These are phyloP conservation scores for Debaryomycetaceae sp. DNA, from an alignment of 1,139 yeast genomes.

Conservation along the genomic window DNA sequence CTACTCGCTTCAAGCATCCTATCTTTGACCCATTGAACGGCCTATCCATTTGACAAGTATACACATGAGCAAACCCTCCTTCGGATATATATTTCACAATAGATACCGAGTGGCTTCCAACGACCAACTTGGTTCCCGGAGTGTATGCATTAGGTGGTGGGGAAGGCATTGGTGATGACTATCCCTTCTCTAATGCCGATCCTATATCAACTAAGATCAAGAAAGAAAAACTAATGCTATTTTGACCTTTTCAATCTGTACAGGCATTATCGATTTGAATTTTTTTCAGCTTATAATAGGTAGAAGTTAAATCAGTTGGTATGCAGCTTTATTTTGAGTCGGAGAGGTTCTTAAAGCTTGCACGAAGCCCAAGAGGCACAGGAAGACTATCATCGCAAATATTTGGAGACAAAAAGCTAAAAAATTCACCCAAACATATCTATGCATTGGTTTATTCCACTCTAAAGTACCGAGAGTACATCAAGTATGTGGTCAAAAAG, in stretches of 20 bases:
- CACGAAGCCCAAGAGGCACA: constrained; percentile 10
- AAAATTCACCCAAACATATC: constrained; percentile 66
- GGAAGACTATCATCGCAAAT: constrained; percentile 65
- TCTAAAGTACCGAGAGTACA: constrained; percentile 61
- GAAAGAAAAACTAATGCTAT: not conserved
- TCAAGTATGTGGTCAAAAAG: constrained; percentile 59
- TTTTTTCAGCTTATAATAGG: not conserved
- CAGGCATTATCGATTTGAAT: not conserved
- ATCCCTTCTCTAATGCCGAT: not conserved
- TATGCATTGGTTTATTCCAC: constrained; percentile 82
- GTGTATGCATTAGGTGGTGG: constrained; percentile 56
- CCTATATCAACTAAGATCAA: not conserved
- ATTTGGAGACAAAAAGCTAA: constrained; percentile 44
- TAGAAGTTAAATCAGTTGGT: not conserved
- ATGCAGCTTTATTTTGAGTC: constrained; percentile 69
- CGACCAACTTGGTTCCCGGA: constrained; percentile 60
- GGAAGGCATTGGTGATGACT: constrained; percentile 14
- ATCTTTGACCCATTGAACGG: constrained; percentile 40
- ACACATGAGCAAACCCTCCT: constrained; percentile 81
- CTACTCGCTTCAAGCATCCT: constrained; percentile 73
- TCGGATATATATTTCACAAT: constrained; percentile 61
- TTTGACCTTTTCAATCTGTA: not conserved
- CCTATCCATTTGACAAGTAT: constrained; percentile 58
- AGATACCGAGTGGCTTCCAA: constrained; percentile 60
- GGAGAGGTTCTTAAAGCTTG: constrained; percentile 41